Evolutionary conservation across 352 stramenopile species (phyloP).

Genomic region (Phytophthora hybrid): DNA sequence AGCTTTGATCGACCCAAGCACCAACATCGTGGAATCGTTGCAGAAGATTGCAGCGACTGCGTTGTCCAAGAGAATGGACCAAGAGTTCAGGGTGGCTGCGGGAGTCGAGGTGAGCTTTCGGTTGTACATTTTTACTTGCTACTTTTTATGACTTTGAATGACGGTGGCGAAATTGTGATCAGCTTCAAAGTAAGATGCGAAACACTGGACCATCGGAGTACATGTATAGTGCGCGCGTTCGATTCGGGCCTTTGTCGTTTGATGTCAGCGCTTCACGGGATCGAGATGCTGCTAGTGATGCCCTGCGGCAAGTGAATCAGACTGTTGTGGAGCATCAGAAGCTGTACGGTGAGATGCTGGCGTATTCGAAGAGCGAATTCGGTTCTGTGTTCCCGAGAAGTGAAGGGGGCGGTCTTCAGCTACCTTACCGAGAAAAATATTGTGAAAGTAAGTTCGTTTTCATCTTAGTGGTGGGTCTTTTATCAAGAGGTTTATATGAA

Average conservation of each 20-base stretch:
- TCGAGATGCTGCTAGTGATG: background rate
- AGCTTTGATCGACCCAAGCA: background rate
- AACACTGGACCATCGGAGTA: background rate
- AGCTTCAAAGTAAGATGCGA: background rate
- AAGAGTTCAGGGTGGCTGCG: background rate
- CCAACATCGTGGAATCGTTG: background rate
- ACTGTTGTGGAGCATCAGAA: background rate
- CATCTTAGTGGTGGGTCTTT: background rate
- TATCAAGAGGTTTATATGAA: background rate
- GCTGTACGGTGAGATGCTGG: background rate
- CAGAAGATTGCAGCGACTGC: background rate
- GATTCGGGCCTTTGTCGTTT: background rate
- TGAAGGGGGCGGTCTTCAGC: background rate
- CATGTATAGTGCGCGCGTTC: background rate
- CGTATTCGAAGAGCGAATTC: background rate
- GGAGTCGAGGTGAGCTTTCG: background rate
- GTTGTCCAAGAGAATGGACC: background rate
- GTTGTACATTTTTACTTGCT: background rate
- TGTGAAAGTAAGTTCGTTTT: background rate
- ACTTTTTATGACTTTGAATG: background rate
- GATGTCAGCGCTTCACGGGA: background rate
- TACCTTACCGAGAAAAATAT: background rate
- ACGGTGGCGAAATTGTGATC: background rate
- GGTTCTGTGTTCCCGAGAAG: background rate
- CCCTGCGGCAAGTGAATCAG: background rate